Evolutionary conservation across 306 rosid species (phyloP).

Genomic region (Coriaria nepalensis): DNA sequence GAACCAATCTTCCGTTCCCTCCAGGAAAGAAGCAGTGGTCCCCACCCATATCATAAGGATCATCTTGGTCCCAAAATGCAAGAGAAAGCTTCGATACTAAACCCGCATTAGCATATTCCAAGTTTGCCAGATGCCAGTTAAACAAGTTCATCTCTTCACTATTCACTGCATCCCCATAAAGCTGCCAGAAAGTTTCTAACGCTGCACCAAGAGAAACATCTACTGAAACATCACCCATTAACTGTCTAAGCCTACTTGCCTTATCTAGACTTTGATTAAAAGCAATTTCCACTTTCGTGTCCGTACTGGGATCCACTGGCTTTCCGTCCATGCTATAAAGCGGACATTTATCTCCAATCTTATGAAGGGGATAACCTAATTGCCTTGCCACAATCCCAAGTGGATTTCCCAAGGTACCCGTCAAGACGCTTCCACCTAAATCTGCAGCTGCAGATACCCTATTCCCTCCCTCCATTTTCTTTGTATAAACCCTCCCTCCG

Average conservation of each 20-base stretch:
- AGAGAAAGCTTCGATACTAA: constrained; percentile 72
- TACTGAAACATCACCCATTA: constrained; percentile 85
- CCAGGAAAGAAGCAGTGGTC: constrained; percentile 98
- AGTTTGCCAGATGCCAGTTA: constrained; percentile 95
- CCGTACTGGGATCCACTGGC: constrained; percentile 69
- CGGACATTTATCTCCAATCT: constrained; percentile 86
- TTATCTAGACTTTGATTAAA: constrained; percentile 75
- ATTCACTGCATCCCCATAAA: constrained; percentile 46
- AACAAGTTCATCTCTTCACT: constrained; percentile 81
- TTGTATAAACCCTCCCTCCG: constrained; percentile 76
- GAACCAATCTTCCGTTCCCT: constrained; percentile 79
- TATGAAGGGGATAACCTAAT: constrained; percentile 64
- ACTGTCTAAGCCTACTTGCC: constrained; percentile 78
- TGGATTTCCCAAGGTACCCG: constrained; percentile 84
- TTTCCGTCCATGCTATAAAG: constrained; percentile 67
- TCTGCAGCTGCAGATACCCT: constrained; percentile 80
- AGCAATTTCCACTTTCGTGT: constrained; percentile 75
- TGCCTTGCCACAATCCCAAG: constrained; percentile 85
- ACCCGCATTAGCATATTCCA: constrained; percentile 93
- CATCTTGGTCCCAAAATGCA: constrained; percentile 99
- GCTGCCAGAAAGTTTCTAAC: constrained; percentile 70
- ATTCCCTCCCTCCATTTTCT: constrained; percentile 92
- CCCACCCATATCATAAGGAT: constrained; percentile 96
- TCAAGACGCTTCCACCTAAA: constrained; percentile 96
- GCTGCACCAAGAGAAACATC: constrained; percentile 98